Conservation (phyloP, 306 rosid species). For the Datisca glomerata region DNA sequence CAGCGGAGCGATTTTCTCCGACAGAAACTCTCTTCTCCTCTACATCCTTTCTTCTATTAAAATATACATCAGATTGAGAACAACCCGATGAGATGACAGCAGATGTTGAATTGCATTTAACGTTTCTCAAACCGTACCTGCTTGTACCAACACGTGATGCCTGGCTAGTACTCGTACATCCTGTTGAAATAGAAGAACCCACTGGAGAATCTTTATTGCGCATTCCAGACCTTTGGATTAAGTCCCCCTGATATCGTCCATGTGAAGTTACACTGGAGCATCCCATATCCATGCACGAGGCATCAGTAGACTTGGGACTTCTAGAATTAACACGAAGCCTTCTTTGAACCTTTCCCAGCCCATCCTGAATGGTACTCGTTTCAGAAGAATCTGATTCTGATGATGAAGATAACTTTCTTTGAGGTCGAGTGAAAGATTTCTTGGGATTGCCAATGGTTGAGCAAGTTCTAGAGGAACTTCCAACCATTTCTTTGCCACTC, state of each 20-base stretch:
- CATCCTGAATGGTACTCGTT: slow-evolving; percentile 69
- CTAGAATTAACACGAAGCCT: slow-evolving; percentile 31
- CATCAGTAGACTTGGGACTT: slow-evolving; percentile 24
- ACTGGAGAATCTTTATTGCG: slow-evolving; percentile 33
- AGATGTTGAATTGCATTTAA: slow-evolving; percentile 65
- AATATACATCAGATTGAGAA: slow-evolving; percentile 51
- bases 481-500: slow-evolving; percentile 55
- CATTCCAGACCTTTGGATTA: slow-evolving; percentile 41
- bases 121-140: slow-evolving; percentile 72
- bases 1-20: slow-evolving; percentile 74
- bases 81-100: slow-evolving; percentile 59
- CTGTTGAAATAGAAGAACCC: slow-evolving; percentile 15
- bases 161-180: slow-evolving; percentile 32
- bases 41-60: slow-evolving; percentile 39
- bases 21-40: slow-evolving; percentile 58
- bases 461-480: slow-evolving; percentile 62
- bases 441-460: slow-evolving; percentile 31
- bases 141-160: slow-evolving; percentile 36
- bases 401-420: slow-evolving; percentile 35
- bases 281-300: slow-evolving; percentile 40
- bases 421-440: slow-evolving; percentile 37
- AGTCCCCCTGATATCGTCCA: slow-evolving; percentile 41
- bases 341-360: slow-evolving; percentile 39
- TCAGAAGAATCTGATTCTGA: slow-evolving; percentile 67
- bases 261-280: slow-evolving; percentile 52